Conservation (phyloP, 192 early-diverging fungal species). For the Coemansia sp. region DNA sequence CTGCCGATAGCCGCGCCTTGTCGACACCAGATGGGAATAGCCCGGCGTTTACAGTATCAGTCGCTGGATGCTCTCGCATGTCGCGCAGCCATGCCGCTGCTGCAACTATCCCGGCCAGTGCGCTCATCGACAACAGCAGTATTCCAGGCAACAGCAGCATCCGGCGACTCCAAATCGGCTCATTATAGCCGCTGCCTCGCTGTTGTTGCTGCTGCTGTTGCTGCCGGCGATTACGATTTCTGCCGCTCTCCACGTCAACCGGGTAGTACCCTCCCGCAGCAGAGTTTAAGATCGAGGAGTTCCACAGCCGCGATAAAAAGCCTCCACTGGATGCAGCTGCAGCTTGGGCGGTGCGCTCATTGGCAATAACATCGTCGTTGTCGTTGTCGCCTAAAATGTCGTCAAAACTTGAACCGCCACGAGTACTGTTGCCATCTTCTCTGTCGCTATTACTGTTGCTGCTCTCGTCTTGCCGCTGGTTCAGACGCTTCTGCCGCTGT, state of each 20-base stretch:
- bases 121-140: constrained; percentile 30
- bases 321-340: neutral
- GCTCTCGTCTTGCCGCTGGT: neutral
- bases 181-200: neutral
- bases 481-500: neutral
- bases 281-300: neutral
- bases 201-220: neutral
- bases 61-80: constrained; percentile 10
- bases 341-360: constrained; percentile 6
- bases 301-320: neutral
- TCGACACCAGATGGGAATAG: constrained; percentile 32
- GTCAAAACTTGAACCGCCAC: constrained; percentile 19
- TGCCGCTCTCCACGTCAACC: constrained; percentile 1
- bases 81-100: constrained; percentile 31
- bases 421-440: neutral
- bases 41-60: constrained; percentile 7
- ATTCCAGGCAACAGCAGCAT: constrained; percentile 39
- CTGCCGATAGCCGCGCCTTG: constrained; percentile 1
- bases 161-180: constrained; percentile 43
- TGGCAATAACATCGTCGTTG: constrained; percentile 3
- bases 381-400: constrained; percentile 16
- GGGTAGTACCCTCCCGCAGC: neutral
- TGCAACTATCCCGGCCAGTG: constrained; percentile 18
- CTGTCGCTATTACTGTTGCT: neutral
- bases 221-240: neutral